Evolutionary conservation across 257 asterid species (phyloP).

Genomic region (Thymus mandschuricus): DNA sequence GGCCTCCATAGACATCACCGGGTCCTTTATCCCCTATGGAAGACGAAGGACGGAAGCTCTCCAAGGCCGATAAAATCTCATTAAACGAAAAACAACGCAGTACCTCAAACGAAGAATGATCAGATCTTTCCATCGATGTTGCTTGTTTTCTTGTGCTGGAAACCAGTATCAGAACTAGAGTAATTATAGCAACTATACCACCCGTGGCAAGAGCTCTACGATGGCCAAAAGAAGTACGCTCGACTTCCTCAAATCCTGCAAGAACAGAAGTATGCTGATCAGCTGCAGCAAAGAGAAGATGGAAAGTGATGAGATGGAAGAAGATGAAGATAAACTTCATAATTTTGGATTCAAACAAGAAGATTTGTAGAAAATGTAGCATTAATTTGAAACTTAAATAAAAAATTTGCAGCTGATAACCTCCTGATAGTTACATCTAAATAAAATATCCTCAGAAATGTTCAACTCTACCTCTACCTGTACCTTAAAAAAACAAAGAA

Average conservation of each 20-base stretch:
- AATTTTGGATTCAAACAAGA: background rate
- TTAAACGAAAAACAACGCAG: slow-evolving; percentile 2
- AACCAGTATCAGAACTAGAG: background rate
- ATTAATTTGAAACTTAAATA: too few species aligned
- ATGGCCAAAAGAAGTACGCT: background rate
- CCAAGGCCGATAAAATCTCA: slow-evolving; percentile 3
- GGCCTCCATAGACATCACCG: background rate
- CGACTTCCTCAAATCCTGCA: background rate
- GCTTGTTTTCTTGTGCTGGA: background rate
- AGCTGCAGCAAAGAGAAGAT: background rate
- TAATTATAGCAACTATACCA: background rate
- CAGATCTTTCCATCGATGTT: background rate
- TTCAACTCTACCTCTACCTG: too few species aligned
- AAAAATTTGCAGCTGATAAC: too few species aligned
- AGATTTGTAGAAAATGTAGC: background rate
- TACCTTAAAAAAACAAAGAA: too few species aligned
- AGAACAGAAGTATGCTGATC: background rate
- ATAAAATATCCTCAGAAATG: too few species aligned
- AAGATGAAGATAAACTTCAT: background rate
- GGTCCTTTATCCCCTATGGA: background rate
- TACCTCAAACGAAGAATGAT: background rate
- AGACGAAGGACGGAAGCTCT: background rate
- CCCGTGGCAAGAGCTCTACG: background rate
- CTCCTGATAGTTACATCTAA: too few species aligned
- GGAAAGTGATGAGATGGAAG: background rate